A percentile compares a stretch with the other conserved stretches of the same genome.
These are phyloP conservation scores for Blastobotrys malaysiensis DNA, from an alignment of 1,139 yeast genomes.

Conservation along the genomic window DNA sequence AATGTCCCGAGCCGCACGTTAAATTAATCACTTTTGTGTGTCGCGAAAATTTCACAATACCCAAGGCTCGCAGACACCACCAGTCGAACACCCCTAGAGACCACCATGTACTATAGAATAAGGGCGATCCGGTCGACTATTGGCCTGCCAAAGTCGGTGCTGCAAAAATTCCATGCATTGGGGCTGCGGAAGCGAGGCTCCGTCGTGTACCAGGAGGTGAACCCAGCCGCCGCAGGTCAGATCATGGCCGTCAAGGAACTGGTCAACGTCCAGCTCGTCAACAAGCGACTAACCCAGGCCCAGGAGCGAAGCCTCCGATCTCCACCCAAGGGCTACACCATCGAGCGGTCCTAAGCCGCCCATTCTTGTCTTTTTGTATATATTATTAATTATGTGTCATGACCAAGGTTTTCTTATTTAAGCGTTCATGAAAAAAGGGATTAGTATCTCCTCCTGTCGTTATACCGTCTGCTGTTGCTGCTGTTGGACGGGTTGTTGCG, in stretches of 20 bases:
- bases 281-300: constrained; percentile 32
- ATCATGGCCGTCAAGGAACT: constrained; percentile 80
- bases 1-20: neutral
- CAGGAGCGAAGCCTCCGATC: constrained; percentile 31
- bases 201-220: constrained; percentile 64
- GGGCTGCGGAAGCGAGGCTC: constrained; percentile 76
- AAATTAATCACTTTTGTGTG: neutral
- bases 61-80: neutral
- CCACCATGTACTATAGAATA: constrained; percentile 49
- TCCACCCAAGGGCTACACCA: constrained; percentile 28
- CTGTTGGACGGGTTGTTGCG: neutral
- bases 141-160: constrained; percentile 69
- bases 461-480: constrained; percentile 5
- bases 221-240: constrained; percentile 81
- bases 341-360: constrained; percentile 15
- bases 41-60: neutral
- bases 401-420: neutral
- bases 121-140: constrained; percentile 78
- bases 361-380: no score
- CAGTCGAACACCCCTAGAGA: neutral
- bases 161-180: constrained; percentile 61
- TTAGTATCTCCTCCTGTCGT: constrained; percentile 7
- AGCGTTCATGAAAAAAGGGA: neutral
- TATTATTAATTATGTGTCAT: neutral
- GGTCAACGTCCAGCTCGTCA: constrained; percentile 76